Evolutionary conservation across 2,329 filamentous ascomycete genomes (phyloP), one percentile per base, ranked within the genome.

Genomic region (Basipetospora chlamydospora): DNA sequence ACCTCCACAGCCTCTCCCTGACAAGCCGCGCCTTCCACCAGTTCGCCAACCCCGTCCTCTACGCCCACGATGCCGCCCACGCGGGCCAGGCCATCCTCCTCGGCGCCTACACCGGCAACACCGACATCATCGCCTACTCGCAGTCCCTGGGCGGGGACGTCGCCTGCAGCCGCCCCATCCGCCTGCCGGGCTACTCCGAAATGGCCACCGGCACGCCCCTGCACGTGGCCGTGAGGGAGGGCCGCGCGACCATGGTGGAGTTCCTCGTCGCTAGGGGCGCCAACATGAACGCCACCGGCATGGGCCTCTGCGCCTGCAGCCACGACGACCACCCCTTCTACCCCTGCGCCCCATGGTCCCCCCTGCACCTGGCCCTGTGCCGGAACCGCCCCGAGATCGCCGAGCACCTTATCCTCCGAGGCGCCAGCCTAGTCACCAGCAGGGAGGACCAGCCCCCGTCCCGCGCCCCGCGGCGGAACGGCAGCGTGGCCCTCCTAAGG

Each of bases 311-410:
- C 21, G 16, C n/a, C 5, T 38, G 36, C 18, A 21, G 33, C 15
- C 36, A 38, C 25, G 28, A 13, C 8, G 36, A 38, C 25, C 29
- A 38, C 17, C 36, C 36, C 3, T 38, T 33, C 36, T 38, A 16
- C 28, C 36, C 36, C 22, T 15, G 28, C 3, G 13, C 36, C 4
- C 36, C 36, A 4, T 38, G 36, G 36, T 26, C 36, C 6, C 12
- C 36, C 16, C 30, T 38, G 5, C 36, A 38, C 36, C 21, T 33
- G 7, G 36, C 36, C 9, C 22, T 38, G 5, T 38, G 36, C 29
- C 20, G 20, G 22, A 21, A 28, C 11, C 29, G 28, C 22, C 26
- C 22, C 29, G 30, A 38, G 12, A 16, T 33, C n/a, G 36, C 36
- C 16, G 22, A 38, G 30, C 26, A 23, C n/a, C 36, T 38, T 29